Percentiles rank a stretch among this genome's conserved stretches.
Evolutionary conservation across 441 rosid genomes (phyloP).

Genomic region (Aquilaria agallochum): DNA sequence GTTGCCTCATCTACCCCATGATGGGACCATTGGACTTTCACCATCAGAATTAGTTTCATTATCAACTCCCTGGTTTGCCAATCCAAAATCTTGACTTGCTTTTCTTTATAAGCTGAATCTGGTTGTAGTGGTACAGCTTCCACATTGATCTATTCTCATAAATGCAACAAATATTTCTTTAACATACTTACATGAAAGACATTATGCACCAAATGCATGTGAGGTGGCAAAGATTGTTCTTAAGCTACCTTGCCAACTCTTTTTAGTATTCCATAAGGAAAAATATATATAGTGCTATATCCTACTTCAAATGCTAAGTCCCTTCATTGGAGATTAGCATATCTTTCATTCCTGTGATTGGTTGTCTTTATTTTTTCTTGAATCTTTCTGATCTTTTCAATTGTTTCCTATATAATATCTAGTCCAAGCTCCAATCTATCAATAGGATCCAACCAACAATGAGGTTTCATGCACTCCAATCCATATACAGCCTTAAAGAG

Average conservation of each 20-base stretch:
- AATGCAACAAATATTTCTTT: not conserved
- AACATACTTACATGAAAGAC: constrained; percentile 1
- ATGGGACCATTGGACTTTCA: not conserved
- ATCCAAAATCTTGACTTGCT: not conserved
- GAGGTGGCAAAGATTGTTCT: not conserved
- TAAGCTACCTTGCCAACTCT: not conserved
- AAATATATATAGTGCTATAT: not conserved
- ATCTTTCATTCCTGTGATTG: not conserved
- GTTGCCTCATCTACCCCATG: not conserved
- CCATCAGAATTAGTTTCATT: not conserved
- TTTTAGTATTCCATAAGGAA: not conserved
- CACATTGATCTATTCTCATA: not conserved
- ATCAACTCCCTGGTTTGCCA: not conserved
- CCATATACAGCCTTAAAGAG: too few species aligned
- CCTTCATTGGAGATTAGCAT: not conserved
- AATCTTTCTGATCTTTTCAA: not conserved
- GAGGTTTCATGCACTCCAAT: not conserved
- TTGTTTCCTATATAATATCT: not conserved
- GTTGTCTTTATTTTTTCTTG: not conserved
- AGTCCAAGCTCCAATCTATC: not conserved
- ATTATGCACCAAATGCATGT: not conserved
- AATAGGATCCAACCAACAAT: not conserved
- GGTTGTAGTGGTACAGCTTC: not conserved
- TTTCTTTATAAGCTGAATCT: not conserved
- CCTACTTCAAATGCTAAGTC: not conserved